These are phyloP conservation scores for Leccinellum luteum DNA, from an alignment of 768 basidiomycete genomes.

Conservation along the genomic window DNA sequence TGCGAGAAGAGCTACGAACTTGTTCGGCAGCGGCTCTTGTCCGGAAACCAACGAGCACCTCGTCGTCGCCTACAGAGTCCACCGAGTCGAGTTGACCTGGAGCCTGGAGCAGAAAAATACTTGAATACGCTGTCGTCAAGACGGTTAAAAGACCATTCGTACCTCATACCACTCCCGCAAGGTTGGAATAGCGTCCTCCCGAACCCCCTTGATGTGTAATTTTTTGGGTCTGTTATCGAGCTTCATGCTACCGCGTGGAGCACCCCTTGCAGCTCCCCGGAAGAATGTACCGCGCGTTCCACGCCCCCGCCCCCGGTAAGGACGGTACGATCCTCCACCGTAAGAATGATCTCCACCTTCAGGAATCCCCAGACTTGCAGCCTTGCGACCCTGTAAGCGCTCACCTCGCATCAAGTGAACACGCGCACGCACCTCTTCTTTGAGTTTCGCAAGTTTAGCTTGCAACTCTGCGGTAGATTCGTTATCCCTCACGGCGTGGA, in stretches of 20 bases:
- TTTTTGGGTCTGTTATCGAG: slow-evolving; percentile 88
- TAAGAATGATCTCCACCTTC: slow-evolving; percentile 42
- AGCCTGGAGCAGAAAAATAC: slow-evolving; percentile 39
- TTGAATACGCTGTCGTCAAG: neutral
- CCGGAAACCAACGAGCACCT: slow-evolving; percentile 66
- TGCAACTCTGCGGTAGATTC: slow-evolving; percentile 68
- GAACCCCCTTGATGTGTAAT: slow-evolving; percentile 69
- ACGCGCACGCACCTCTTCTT: slow-evolving; percentile 61
- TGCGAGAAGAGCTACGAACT: slow-evolving; percentile 39
- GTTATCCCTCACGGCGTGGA: slow-evolving; percentile 42
- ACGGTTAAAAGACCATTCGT: slow-evolving; percentile 6
- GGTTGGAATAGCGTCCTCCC: slow-evolving; percentile 51
- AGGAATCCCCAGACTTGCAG: slow-evolving; percentile 69
- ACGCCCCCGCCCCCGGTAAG: slow-evolving; percentile 67
- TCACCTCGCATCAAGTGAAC: neutral
- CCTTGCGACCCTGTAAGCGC: slow-evolving; percentile 40
- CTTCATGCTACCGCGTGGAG: slow-evolving; percentile 74
- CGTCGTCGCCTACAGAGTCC: slow-evolving; percentile 52
- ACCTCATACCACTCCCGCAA: slow-evolving; percentile 87
- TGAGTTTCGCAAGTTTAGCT: slow-evolving; percentile 72
- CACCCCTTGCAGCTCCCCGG: slow-evolving; percentile 63
- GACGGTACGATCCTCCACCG: slow-evolving; percentile 46
- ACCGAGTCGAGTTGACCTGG: slow-evolving; percentile 70
- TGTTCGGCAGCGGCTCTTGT: slow-evolving; percentile 75
- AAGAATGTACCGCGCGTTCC: slow-evolving; percentile 57